A percentile compares a stretch with the other conserved stretches of the same genome.
phyloP scores from a whole-genome alignment of 2,329 filamentous ascomycete species.

The Penicillium griseofulvum region DNA sequence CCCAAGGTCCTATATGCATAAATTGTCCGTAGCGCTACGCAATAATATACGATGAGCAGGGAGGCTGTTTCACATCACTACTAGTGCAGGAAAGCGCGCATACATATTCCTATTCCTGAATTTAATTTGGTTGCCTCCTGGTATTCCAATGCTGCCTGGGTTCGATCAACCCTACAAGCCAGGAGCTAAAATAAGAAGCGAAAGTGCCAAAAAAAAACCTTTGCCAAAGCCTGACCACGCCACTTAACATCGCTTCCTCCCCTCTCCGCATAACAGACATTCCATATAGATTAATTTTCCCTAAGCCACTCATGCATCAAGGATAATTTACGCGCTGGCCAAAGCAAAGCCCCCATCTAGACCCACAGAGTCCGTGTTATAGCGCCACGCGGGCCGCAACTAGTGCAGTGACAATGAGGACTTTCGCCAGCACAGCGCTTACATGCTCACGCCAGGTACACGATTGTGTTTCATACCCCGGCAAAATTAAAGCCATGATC shows the following conservation, averaged over 20 bases:
- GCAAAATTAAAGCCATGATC: neutral
- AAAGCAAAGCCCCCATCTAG: neutral
- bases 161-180: neutral
- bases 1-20: no score
- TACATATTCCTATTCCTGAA: no score
- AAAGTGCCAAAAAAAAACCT: neutral
- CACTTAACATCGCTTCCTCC: neutral
- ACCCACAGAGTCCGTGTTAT: slow-evolving; percentile 4
- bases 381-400: slow-evolving; percentile 11
- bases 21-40: no score
- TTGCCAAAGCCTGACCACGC: no score
- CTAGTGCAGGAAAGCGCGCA: no score
- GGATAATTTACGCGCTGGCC: neutral
- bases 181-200: neutral
- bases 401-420: slow-evolving; percentile 9
- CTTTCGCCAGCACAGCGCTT: slow-evolving; percentile 12
- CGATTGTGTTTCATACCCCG: slow-evolving; percentile 8
- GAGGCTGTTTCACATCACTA: no score
- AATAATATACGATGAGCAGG: no score
- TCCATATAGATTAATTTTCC: neutral
- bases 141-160: no score
- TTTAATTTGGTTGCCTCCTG: no score
- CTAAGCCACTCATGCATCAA: neutral
- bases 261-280: neutral
- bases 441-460: slow-evolving; percentile 5